These are phyloP conservation scores for Beauveria varroae DNA, from an alignment of 2,329 filamentous ascomycete species.

Conservation along the genomic window DNA sequence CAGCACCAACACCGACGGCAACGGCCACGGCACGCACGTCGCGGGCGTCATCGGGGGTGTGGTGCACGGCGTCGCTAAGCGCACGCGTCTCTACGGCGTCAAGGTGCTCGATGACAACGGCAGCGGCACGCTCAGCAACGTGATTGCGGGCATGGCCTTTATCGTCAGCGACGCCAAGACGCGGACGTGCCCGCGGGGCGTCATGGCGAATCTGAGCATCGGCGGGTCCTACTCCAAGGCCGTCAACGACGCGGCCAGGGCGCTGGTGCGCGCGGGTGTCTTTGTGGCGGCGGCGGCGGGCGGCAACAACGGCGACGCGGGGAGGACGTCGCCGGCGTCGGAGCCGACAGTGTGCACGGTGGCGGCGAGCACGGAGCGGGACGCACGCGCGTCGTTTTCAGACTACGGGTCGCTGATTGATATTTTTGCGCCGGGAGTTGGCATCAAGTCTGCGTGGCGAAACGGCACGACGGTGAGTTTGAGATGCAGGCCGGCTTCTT, in stretches of 20 bases:
- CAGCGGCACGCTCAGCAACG: constrained; percentile 26
- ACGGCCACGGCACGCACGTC: constrained; percentile 35
- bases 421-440: constrained; percentile 38
- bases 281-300: constrained; percentile 45
- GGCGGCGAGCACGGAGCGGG: constrained; percentile 15
- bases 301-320: constrained; percentile 24
- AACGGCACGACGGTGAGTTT: constrained; percentile 24
- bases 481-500: no score
- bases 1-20: constrained; percentile 26
- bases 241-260: constrained; percentile 39
- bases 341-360: constrained; percentile 16
- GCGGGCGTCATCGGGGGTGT: constrained; percentile 32
- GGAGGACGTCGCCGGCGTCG: constrained; percentile 16
- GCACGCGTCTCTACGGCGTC: constrained; percentile 28
- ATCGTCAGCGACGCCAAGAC: constrained; percentile 24
- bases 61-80: constrained; percentile 35
- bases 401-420: constrained; percentile 37
- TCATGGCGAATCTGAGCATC: constrained; percentile 45
- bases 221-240: constrained; percentile 34
- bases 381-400: constrained; percentile 33
- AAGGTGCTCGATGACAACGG: constrained; percentile 33
- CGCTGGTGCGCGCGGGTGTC: constrained; percentile 33
- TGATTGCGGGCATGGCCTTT: constrained; percentile 34
- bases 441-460: constrained; percentile 37
- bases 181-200: constrained; percentile 27